Base-by-base conservation (phyloP, 345 rosid species). In the Diplotaxis tenuifolia region DNA sequence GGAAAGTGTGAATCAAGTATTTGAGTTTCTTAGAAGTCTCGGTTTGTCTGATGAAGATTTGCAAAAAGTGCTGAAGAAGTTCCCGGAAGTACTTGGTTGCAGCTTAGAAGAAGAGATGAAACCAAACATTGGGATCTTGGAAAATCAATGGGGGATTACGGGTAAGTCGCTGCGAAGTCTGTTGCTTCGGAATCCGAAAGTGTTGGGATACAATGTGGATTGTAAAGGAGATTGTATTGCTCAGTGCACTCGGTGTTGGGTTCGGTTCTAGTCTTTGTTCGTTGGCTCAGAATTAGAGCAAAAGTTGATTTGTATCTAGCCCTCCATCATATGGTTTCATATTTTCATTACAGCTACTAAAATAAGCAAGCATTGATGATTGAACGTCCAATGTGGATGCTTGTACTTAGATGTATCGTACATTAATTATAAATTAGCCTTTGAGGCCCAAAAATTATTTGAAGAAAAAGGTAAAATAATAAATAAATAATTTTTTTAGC, bases 181-280 rank as follows among this genome's bases (percentile, higher is more conserved):
- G 61, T 85, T 89, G 52, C 90, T 84, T 34, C 85, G 96, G 75
- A 94, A 94, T 72, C 98, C 98, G 0, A 94, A 89, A 78, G 97
- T 89, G 2, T 79, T 94, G 73, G 98, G 98, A 22, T 94, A 86
- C 57, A 89, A 88, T 76, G 85, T 94, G 21, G 98, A 94, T 67
- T 94, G 97, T 58, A 94, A 87, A 80, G 98, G 98, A 70, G 97
- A 94, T 77, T 94, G 98, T 66, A 71, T 86, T 69, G 97, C 98
- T 7, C 78, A 87, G 67, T 91, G 98, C 69, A 91, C 98, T 7
- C 80, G 97, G 38, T 94, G 97, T 75, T 94, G 96, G 98, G 97
- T 91, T 67, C 87, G 97, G 67, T 88, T 91, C 78, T 91, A 87
- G 59, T 62, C 54, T 5, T 52, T 68, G 32, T 61, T 56, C 11